Evolutionary conservation across 192 early-diverging fungal genomes (phyloP), one percentile per base, ranked within the genome.

Genomic region (Backusella liffmaniae): DNA sequence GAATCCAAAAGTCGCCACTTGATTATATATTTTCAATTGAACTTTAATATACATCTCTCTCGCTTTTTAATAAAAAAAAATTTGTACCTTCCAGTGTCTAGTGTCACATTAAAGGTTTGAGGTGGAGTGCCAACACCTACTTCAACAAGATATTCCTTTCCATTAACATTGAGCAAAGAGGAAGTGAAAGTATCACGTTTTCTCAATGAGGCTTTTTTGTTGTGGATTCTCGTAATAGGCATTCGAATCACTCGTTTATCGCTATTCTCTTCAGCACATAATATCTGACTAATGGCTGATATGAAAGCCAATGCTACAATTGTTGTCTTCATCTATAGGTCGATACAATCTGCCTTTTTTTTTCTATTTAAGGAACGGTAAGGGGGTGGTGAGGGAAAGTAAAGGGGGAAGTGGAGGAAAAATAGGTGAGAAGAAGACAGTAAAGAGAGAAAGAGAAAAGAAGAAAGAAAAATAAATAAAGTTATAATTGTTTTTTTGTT

Each of bases 51-150:
- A 21, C 29, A 67, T 62, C 39, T 41, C 1, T 44, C 42, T 49
- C 1, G 32, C 16, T n/a, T 1, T 46, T 26, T 30, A 46, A 18
- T 56, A 10, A n/a, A n/a, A n/a, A n/a, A n/a, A n/a, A n/a, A n/a
- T n/a, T n/a, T 44, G 32, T 79, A 79, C 77, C 77, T 79, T 67
- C 77, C 77, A 36, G 97, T 99, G 81, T 99, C 97, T 62, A 96
- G 93, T 66, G 95, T 91, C n/a, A 97, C 93, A 67, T 89, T 91
- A 87, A 99, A 99, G 12, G 81, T 91, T 84, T 99, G 96, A 32
- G 92, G 87, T 44, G 97, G 97, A 16, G 95, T 94, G 9, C 94
- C 96, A 44, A 97, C 62, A 34, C 83, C 84, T 80, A 98, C 90
- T 67, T 96, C 35, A 62, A 79, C 68, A 21, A 74, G 16, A 70